Evolutionary conservation across 108 stramenopile genomes (phyloP).

Genomic region (Fragilaria radians): DNA sequence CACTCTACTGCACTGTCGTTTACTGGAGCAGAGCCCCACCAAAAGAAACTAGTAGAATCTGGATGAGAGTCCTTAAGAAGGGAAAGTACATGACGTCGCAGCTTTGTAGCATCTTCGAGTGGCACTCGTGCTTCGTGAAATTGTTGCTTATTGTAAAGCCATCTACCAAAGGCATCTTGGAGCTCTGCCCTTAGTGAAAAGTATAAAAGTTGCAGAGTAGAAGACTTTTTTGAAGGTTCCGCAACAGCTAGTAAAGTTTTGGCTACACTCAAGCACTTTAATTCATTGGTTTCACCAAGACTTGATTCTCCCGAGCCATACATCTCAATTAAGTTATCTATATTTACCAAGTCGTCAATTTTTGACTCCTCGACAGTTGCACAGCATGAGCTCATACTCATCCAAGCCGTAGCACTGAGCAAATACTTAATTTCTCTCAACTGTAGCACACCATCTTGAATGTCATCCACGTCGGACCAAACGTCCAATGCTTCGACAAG

Average conservation of each 20-base stretch:
- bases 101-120: conserved; percentile 3
- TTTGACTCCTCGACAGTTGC: background rate
- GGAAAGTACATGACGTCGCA: background rate
- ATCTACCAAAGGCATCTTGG: conserved; percentile 3
- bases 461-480: background rate
- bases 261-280: background rate
- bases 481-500: background rate
- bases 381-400: background rate
- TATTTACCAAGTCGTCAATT: background rate
- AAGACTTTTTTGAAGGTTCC: background rate
- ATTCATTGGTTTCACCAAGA: background rate
- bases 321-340: background rate
- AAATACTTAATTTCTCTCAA: background rate
- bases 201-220: background rate
- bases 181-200: background rate
- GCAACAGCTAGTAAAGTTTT: background rate
- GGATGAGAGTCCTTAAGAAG: background rate
- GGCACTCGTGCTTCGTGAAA: background rate
- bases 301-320: background rate
- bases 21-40: background rate
- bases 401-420: background rate
- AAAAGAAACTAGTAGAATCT: background rate
- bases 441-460: background rate
- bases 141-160: conserved; percentile 1
- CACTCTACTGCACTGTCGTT: background rate